Evolutionary conservation across 2,329 filamentous ascomycete genomes (phyloP), one percentile per base, ranked within the genome.

Genomic region (Exophiala phaeomuriformis): DNA sequence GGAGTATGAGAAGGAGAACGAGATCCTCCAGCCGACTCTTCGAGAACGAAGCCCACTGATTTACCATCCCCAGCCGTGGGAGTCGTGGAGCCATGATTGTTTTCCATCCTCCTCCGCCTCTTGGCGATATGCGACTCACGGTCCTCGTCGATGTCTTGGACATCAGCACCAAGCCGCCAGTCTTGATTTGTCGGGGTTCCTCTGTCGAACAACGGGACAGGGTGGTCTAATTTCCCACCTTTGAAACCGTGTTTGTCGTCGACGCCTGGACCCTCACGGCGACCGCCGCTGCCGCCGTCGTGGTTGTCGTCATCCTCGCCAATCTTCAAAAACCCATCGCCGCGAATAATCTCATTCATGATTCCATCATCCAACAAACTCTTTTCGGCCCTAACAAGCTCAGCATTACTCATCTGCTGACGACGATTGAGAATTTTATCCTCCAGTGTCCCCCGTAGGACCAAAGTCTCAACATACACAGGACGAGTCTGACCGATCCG

Each of bases 401-500:
- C 73, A 65, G 54, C 71, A 32, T 82, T 81, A 0, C 85, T 87
- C 87, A 95, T 91, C 33, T 82, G 76, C 60, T 82, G 78, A 42
- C 86, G 78, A 3, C 88, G 80, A 54, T 84, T 77, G 3, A 94
- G 74, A 64, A 97, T 91, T 10, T 85, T 80, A 67, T 96, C 88
- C 64, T 96, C 91, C 6, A 96, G 80, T 6, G 87, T 94, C 53
- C 82, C 83, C 50, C 79, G 80, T 4, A 96, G 72, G 0, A 96
- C 85, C 1, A 96, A 72, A 0, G 90, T 96, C 71, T 96, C 89
- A 0, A 95, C 90, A 5, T 81, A 82, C 0, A 96, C 90, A 0
- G 83, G 80, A 55, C 80, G 84, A 0, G 73, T 83, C 67, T 96
- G 90, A 7, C 89, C 90, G 62, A 96, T 94, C 8, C 91, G 80